Base-by-base conservation (phyloP, 768 basidiomycete genomes). In the button mushroom (Agaricus bisporus) region DNA sequence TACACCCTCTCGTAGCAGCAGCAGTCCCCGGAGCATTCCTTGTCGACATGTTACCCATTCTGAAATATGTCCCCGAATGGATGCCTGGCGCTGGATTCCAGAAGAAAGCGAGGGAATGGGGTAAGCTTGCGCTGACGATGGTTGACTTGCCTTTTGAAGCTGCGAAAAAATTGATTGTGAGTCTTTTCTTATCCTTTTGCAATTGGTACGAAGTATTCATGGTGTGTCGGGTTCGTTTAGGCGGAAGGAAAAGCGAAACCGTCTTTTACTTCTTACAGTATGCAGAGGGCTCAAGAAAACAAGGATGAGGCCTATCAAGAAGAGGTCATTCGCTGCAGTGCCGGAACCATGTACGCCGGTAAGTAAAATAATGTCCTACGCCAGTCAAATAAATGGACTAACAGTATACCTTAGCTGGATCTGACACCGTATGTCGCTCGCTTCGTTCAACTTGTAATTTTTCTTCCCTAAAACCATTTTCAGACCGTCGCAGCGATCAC, bases 91-190 rank as follows among this genome's bases (percentile, higher is more conserved):
- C 70, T 3, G 58, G 61, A 0, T 72, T 68, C 66, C 70, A 76
- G 61, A 52, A 57, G 46, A 66, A 63, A 52, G 78, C 77, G 0
- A 64, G 61, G 37, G 65, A 69, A 57, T 77, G 75, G 71, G 64
- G 63, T 2, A 61, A 58, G 45, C 58, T 65, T 12, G 59, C 68
- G n/a, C 55, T 64, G 14, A 59, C 61, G 42, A 71, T 67, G 69
- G 61, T 60, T 49, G 66, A 75, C 7, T 54, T 61, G 12, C 74
- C 74, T 0, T 77, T 68, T 45, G 55, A 51, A 4, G 61, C 63
- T n/a, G 65, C 67, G 1, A 69, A 70, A 48, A 39, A 48, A 10
- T 41, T 58, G 10, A 56, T 74, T 50, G 74, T 75, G 25, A 44
- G 69, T 56, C 36, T 28, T 18, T 32, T 18, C 36, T 17, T 32